phyloP scores from a whole-genome alignment of 2,329 filamentous ascomycete genomes.

The Calonectria pseudoreteaudii region DNA sequence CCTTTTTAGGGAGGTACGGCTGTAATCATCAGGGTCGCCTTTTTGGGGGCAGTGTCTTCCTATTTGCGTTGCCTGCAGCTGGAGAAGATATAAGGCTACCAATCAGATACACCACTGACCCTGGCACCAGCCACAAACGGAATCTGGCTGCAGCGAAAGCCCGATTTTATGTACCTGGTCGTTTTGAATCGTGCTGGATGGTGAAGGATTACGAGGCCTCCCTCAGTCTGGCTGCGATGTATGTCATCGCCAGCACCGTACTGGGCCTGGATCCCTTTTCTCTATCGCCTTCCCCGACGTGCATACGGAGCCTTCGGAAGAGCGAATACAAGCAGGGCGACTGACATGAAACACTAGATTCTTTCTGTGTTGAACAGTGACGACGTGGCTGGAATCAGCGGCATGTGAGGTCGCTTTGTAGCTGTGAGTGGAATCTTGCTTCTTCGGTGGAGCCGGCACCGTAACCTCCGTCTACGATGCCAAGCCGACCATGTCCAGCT shows the following conservation, averaged over 20 bases:
- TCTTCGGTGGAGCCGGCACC: neutral
- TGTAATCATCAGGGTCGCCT: too few species aligned
- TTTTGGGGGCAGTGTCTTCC: too few species aligned
- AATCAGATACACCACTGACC: neutral
- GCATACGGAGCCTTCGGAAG: neutral
- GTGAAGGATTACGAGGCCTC: neutral
- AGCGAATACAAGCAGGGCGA: neutral
- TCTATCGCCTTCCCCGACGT: neutral
- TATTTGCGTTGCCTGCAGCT: neutral
- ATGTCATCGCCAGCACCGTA: neutral
- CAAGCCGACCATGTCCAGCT: neutral
- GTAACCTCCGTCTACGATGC: neutral
- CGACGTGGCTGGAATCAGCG: neutral
- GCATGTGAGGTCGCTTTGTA: neutral
- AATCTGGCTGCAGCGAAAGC: neutral
- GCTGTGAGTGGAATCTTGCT: neutral
- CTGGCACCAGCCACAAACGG: neutral
- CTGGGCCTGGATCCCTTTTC: neutral
- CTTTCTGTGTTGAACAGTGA: neutral
- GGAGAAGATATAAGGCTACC: neutral
- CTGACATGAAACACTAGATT: too few species aligned
- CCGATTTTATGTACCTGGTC: neutral
- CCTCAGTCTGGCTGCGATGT: neutral
- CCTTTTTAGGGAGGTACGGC: neutral
- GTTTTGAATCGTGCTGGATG: neutral